Evolutionary conservation across 208 protist genomes (phyloP).

Genomic region (Leptomonas seymouri): DNA sequence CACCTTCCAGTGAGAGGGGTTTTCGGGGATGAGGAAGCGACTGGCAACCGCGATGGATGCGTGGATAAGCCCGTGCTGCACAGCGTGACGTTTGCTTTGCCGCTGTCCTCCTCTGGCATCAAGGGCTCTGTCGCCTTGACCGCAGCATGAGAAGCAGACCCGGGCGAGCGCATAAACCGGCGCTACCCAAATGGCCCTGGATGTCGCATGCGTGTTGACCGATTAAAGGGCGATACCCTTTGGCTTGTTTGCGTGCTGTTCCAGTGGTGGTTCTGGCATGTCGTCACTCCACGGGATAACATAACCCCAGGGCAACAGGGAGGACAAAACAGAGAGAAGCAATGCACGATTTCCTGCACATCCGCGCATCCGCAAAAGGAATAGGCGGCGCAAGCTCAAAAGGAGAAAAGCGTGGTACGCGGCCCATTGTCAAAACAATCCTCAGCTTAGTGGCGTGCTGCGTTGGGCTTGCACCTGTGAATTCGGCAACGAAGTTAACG

Average conservation of each 20-base stretch:
- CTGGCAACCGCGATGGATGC: background rate
- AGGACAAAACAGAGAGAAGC: slow-evolving; percentile 5
- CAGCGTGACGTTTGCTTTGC: background rate
- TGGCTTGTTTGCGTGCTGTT: background rate
- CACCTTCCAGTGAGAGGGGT: background rate
- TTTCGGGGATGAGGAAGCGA: background rate
- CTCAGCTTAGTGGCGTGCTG: too few species aligned
- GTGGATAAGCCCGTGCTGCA: background rate
- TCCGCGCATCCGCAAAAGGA: too few species aligned
- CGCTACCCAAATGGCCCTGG: slow-evolving; percentile 8
- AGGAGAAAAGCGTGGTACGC: too few species aligned
- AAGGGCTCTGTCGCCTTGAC: background rate
- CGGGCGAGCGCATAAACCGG: slow-evolving; percentile 17
- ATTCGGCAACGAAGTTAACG: too few species aligned
- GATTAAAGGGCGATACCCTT: background rate
- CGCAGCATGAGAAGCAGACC: slow-evolving; percentile 7
- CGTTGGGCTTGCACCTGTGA: too few species aligned
- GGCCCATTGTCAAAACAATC: too few species aligned
- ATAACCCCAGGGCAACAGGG: too few species aligned
- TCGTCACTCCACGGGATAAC: too few species aligned
- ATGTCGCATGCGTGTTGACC: slow-evolving; percentile 5
- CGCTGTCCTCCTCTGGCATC: background rate
- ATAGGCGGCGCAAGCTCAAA: too few species aligned
- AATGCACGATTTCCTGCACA: too few species aligned
- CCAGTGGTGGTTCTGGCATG: background rate